A percentile compares a stretch with the other conserved stretches of the same genome.
These are phyloP conservation scores for Sisymbrium altissimum DNA, from an alignment of 345 rosid species.

Conservation along the genomic window DNA sequence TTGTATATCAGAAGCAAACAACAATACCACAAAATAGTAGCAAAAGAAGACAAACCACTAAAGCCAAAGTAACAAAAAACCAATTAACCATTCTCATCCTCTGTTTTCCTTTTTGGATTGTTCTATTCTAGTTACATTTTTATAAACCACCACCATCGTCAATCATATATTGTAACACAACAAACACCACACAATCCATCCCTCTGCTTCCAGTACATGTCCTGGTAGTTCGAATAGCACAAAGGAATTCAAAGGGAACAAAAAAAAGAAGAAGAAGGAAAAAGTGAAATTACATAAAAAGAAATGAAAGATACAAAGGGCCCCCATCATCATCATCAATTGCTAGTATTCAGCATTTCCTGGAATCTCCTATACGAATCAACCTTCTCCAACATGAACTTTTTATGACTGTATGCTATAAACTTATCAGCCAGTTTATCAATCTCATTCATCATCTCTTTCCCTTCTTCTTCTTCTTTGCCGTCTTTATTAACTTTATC, in stretches of 20 bases:
- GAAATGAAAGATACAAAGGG: conserved; percentile 16
- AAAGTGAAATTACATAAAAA: conserved; percentile 24
- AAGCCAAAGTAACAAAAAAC: conserved; percentile 12
- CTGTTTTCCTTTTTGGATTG: conserved; percentile 17
- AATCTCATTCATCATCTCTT: conserved; percentile 48
- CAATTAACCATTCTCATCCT: conserved; percentile 8
- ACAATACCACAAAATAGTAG: conserved; percentile 3
- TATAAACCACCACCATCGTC: conserved; percentile 8
- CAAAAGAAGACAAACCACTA: conserved; percentile 8
- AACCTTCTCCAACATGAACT: conserved; percentile 87
- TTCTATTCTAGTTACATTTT: background rate
- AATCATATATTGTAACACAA: conserved; percentile 1
- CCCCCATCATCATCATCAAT: conserved; percentile 33
- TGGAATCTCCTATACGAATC: conserved; percentile 93
- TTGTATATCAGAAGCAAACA: conserved; percentile 19
- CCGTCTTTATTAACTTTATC: conserved; percentile 33
- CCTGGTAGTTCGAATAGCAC: background rate
- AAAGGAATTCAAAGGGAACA: background rate
- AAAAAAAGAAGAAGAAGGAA: background rate
- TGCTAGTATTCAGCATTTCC: conserved; percentile 71
- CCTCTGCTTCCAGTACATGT: conserved; percentile 2
- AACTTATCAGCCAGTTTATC: conserved; percentile 80
- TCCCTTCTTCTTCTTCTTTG: conserved; percentile 13
- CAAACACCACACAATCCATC: conserved; percentile 31
- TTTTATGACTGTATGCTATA: conserved; percentile 80